phyloP scores from a whole-genome alignment of 2,329 filamentous ascomycete species.

The Plectosphaerella plurivora region DNA sequence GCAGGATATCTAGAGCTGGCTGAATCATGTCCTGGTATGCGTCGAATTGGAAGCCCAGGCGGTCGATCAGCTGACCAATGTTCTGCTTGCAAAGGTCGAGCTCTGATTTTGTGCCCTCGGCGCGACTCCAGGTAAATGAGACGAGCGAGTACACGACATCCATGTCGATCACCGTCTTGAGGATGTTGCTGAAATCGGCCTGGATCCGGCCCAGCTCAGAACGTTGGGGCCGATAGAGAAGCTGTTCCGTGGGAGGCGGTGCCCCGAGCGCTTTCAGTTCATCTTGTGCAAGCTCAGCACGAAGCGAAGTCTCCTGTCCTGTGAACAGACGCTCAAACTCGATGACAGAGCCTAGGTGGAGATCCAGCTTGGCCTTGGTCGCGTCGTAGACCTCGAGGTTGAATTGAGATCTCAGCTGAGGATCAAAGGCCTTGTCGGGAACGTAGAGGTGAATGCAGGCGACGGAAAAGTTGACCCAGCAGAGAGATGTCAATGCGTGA shows the following conservation, averaged over 20 bases:
- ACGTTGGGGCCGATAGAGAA: slow-evolving; percentile 65
- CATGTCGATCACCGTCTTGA: slow-evolving; percentile 57
- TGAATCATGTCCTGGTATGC: slow-evolving; percentile 82
- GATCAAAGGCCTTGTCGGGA: slow-evolving; percentile 83
- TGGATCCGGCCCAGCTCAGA: slow-evolving; percentile 71
- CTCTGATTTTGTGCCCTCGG: slow-evolving; percentile 30
- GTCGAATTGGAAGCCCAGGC: slow-evolving; percentile 66
- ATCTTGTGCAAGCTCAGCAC: slow-evolving; percentile 57
- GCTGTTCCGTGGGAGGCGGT: slow-evolving; percentile 57
- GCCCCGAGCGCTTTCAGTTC: slow-evolving; percentile 62
- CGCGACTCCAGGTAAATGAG: slow-evolving; percentile 13
- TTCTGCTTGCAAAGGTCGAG: slow-evolving; percentile 49
- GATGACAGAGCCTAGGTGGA: slow-evolving; percentile 55
- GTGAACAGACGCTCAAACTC: slow-evolving; percentile 64
- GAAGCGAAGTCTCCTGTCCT: slow-evolving; percentile 63
- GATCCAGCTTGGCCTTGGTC: slow-evolving; percentile 49
- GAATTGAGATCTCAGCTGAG: slow-evolving; percentile 61
- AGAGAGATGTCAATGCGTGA: slow-evolving; percentile 32
- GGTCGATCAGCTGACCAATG: slow-evolving; percentile 63
- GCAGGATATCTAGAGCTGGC: slow-evolving; percentile 74
- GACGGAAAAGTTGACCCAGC: slow-evolving; percentile 73
- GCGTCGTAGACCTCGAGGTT: slow-evolving; percentile 56
- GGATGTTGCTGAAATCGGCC: slow-evolving; percentile 74
- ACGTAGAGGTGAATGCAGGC: slow-evolving; percentile 76
- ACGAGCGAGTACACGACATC: slow-evolving; percentile 34